A percentile compares a stretch with the other conserved stretches of the same genome.
phyloP scores from a whole-genome alignment of 768 basidiomycete genomes.

The Sistotremastrum suecicum region DNA sequence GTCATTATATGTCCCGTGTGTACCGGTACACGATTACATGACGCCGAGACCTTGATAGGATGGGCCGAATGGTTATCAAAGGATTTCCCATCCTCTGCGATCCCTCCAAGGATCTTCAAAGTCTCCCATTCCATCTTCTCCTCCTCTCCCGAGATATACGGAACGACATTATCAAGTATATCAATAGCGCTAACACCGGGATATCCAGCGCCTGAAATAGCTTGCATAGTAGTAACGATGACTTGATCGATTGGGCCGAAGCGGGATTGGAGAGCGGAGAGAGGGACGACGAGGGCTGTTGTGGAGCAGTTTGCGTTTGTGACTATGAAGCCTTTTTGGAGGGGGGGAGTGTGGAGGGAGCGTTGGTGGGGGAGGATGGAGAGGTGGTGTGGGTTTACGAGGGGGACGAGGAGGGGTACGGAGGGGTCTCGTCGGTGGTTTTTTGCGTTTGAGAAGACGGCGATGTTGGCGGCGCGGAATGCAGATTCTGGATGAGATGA shows the following conservation, averaged over 20 bases:
- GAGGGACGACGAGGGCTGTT: slow-evolving; percentile 84
- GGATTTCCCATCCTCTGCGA: slow-evolving; percentile 39
- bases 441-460: slow-evolving; percentile 96
- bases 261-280: slow-evolving; percentile 73
- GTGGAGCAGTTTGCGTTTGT: slow-evolving; percentile 99
- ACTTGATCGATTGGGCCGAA: slow-evolving; percentile 92
- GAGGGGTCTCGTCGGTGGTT: slow-evolving; percentile 85
- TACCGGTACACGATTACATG: slow-evolving; percentile 91
- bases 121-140: slow-evolving; percentile 99
- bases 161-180: slow-evolving; percentile 92
- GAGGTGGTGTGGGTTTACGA: slow-evolving; percentile 83
- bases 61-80: slow-evolving; percentile 80
- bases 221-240: slow-evolving; percentile 93
- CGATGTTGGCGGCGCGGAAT: slow-evolving; percentile 76
- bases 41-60: slow-evolving; percentile 81
- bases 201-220: slow-evolving; percentile 96
- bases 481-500: slow-evolving; percentile 50
- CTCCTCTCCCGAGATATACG: slow-evolving; percentile 85
- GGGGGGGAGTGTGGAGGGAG: slow-evolving; percentile 45
- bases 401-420: slow-evolving; percentile 91
- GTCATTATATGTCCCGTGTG: slow-evolving; percentile 90
- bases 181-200: slow-evolving; percentile 85
- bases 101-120: slow-evolving; percentile 86
- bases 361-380: slow-evolving; percentile 77
- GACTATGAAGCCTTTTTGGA: slow-evolving; percentile 84